Percentiles rank a stretch among this genome's conserved stretches.
phyloP scores from a whole-genome alignment of 1,284 basidiomycete genomes.

The Irpex sp. region DNA sequence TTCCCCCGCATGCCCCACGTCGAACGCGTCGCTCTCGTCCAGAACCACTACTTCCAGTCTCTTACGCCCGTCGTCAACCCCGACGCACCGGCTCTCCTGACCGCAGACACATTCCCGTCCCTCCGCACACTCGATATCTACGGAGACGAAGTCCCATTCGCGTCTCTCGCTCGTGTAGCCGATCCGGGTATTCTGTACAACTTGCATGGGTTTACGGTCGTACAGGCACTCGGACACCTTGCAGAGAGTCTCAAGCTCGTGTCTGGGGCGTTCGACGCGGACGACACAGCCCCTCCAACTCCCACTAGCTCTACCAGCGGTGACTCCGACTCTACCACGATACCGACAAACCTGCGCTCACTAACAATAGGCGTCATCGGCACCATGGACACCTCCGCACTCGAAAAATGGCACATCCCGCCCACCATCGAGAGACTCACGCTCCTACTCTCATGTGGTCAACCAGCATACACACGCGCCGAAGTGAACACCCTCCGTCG shows the following conservation, averaged over 20 bases:
- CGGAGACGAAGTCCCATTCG: not conserved
- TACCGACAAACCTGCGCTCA: not conserved
- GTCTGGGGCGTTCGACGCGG: not conserved
- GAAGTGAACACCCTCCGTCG: not conserved
- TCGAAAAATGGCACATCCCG: not conserved
- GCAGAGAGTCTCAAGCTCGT: not conserved
- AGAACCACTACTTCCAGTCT: constrained; percentile 9
- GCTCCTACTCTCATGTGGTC: not conserved
- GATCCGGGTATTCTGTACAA: constrained; percentile 2
- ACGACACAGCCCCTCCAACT: no score
- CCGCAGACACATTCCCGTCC: constrained; percentile 2
- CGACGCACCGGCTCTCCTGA: not conserved
- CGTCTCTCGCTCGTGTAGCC: not conserved
- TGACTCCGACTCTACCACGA: no score
- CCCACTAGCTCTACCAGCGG: no score
- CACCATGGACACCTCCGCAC: not conserved
- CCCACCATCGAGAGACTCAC: not conserved
- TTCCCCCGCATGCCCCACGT: constrained; percentile 10
- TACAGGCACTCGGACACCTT: not conserved
- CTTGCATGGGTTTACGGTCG: constrained; percentile 1
- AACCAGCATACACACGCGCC: not conserved
- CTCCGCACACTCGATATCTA: constrained; percentile 8
- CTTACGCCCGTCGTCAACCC: not conserved
- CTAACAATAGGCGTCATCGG: not conserved
- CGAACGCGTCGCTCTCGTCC: constrained; percentile 9